Evolutionary conservation across 208 protist genomes (phyloP).

Genomic region (Acanthamoeba sp.): DNA sequence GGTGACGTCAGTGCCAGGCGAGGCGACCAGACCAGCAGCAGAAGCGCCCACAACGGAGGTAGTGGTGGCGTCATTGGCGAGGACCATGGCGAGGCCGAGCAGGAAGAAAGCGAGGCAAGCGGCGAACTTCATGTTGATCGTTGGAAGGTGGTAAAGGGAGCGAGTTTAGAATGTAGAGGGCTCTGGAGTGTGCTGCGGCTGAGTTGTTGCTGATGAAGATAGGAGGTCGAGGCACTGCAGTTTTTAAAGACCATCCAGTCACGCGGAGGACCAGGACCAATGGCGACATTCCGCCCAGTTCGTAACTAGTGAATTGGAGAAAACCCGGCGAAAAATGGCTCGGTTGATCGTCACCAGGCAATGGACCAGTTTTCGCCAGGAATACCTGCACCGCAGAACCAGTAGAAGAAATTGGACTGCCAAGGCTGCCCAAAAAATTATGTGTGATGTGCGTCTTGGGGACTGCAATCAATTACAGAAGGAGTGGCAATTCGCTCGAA

Average conservation of each 20-base stretch:
- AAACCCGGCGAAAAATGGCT: neutral
- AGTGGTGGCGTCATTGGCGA: neutral
- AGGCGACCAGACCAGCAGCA: neutral
- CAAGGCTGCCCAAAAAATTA: too few species aligned
- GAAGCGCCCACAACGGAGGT: neutral
- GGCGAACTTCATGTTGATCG: neutral
- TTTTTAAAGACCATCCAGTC: neutral
- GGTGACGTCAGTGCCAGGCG: slow-evolving; percentile 20
- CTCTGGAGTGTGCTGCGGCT: neutral
- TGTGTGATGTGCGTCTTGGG: too few species aligned
- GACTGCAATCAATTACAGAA: too few species aligned
- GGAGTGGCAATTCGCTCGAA: too few species aligned
- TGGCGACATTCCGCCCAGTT: slow-evolving; percentile 22
- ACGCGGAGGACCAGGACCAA: neutral
- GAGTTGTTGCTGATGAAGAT: neutral
- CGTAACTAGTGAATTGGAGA: neutral
- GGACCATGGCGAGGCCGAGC: neutral
- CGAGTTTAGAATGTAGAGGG: neutral
- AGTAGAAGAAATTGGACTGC: too few species aligned
- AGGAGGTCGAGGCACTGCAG: neutral
- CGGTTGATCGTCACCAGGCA: neutral
- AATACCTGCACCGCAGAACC: neutral
- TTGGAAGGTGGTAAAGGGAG: neutral
- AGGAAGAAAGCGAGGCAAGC: slow-evolving; percentile 30
- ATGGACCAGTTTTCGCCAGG: neutral